phyloP scores from a whole-genome alignment of 768 basidiomycete genomes.

The Suillus subluteus region DNA sequence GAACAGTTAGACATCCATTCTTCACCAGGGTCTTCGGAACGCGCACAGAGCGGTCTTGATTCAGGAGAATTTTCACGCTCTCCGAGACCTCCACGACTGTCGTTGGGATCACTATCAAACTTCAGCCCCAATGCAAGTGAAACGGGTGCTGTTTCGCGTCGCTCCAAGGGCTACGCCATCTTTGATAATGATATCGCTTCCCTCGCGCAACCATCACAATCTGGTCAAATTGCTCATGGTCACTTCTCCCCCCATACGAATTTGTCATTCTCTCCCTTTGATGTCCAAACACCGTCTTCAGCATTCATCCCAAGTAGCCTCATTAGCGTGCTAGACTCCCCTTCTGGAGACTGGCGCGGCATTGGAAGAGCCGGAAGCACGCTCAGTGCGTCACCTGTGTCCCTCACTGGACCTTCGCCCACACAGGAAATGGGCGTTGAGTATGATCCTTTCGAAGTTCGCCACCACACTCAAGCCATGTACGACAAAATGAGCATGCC shows the following conservation, averaged over 20 bases:
- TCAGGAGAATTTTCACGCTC: conserved; percentile 23
- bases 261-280: conserved; percentile 60
- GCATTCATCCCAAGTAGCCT: conserved; percentile 60
- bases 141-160: conserved; percentile 22
- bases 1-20: conserved; percentile 19
- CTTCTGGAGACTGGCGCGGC: conserved; percentile 59
- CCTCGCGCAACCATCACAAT: conserved; percentile 22
- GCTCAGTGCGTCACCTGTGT: conserved; percentile 46
- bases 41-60: conserved; percentile 17
- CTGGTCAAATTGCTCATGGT: conserved; percentile 18
- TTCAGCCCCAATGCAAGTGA: conserved; percentile 20
- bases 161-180: conserved; percentile 43
- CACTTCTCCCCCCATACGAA: conserved; percentile 22
- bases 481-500: conserved; percentile 30
- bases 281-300: conserved; percentile 42
- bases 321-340: conserved; percentile 48
- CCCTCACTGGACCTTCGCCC: conserved; percentile 36
- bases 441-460: conserved; percentile 53
- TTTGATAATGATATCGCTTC: conserved; percentile 47
- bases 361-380: conserved; percentile 18
- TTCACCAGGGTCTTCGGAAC: conserved; percentile 21
- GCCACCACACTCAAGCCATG: conserved; percentile 28
- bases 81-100: conserved; percentile 33
- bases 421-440: conserved; percentile 34
- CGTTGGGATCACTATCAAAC: conserved; percentile 35